phyloP scores from a whole-genome alignment of 1,284 basidiomycete species.

The Sphagnurus paluster region DNA sequence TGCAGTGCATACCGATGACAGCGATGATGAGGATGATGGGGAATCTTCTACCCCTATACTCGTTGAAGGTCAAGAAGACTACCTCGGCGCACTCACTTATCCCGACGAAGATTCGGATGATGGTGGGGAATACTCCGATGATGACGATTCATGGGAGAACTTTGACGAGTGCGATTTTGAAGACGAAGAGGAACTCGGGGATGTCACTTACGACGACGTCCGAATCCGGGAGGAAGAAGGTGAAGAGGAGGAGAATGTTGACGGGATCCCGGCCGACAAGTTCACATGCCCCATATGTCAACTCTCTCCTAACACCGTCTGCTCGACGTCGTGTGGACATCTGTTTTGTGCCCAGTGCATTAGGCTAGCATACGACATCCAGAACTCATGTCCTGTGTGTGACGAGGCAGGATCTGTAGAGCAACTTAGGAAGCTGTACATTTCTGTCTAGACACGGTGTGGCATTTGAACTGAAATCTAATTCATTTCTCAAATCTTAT shows the following conservation, averaged over 20 bases:
- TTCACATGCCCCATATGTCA: slow-evolving; percentile 17
- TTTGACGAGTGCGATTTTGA: slow-evolving; percentile 19
- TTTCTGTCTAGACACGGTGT: slow-evolving; percentile 11
- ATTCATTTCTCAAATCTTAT: background rate
- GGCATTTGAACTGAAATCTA: background rate
- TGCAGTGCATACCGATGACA: slow-evolving; percentile 11
- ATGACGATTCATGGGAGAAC: slow-evolving; percentile 14
- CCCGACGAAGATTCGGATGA: slow-evolving; percentile 3
- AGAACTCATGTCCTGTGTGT: slow-evolving; percentile 17
- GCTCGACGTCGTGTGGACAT: slow-evolving; percentile 16
- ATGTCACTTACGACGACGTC: slow-evolving; percentile 5
- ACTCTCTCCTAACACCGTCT: slow-evolving; percentile 7
- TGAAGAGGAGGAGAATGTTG: slow-evolving; percentile 10
- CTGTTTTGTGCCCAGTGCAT: slow-evolving; percentile 17
- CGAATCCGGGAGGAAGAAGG: background rate
- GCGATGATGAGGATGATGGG: slow-evolving; percentile 14
- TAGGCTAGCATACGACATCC: slow-evolving; percentile 7
- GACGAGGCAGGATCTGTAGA: slow-evolving; percentile 11
- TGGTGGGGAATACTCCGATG: slow-evolving; percentile 5
- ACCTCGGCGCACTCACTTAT: background rate
- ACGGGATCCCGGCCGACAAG: background rate
- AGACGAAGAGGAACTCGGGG: slow-evolving; percentile 14
- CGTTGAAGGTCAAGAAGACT: slow-evolving; percentile 6
- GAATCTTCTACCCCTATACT: background rate
- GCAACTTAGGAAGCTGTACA: slow-evolving; percentile 16